Base-by-base conservation (phyloP, 495 filamentous ascomycete species). In the Ramalina intermedia region DNA sequence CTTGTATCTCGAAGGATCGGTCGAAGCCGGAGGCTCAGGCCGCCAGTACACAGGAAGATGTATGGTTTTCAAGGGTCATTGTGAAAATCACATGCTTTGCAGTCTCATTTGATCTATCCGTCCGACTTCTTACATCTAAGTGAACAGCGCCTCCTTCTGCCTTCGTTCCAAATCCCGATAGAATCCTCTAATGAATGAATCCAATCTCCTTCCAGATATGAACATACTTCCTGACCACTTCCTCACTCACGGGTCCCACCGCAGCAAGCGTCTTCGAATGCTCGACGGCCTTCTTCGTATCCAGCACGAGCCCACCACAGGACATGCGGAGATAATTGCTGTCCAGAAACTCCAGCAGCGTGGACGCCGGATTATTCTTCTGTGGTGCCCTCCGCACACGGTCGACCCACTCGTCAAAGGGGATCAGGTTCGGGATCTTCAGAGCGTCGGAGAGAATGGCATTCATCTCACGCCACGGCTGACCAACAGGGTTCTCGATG, bases 241-340 rank as follows among this genome's bases (percentile, higher is more conserved):
- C 64, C 4, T 56, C 59, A 43, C 58, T 58, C 17, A 76, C 68
- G 0, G 69, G 68, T 0, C 63, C 62, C 1, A 62, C 55, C 2
- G 16, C 43, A 0, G 43, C 27, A 37, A 75, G 50, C 2, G 67
- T 69, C 23, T 55, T 17, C 4, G 72, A 76, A 55, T 75, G 71
- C 51, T 73, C 67, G 0, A 49, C 29, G 13, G 58, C 55, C 40
- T 64, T 64, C 17, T 49, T 52, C 0, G 65, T 65, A 35, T 69
- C 69, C 41, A 79, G 50, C 0, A 76, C 20, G 1, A 79, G 53
- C 0, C 70, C 72, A 14, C 70, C 71, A 43, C 75, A 78, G 0
- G 70, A 69, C 74, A 79, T 76, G 6, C 69, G 59, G 1, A 66
- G 17, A 45, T 68, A 80, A 33, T 78, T 63, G 14, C 53, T 50